phyloP scores from a whole-genome alignment of 768 basidiomycete genomes.

The Asterophora parasitica region DNA sequence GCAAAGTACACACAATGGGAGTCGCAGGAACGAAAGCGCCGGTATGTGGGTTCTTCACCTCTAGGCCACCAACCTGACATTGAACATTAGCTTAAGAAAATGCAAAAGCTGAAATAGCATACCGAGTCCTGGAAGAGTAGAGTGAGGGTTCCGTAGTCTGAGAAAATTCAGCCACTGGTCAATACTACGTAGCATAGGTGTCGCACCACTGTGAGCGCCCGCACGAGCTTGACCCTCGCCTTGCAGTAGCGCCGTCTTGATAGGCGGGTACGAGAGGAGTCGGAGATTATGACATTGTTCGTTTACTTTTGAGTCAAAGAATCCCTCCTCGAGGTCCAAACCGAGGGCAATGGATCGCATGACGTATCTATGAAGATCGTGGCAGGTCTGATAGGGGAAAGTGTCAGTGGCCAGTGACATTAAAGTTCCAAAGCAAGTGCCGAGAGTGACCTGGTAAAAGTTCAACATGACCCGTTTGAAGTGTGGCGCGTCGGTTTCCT shows the following conservation, averaged over 20 bases:
- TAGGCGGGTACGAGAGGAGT: constrained; percentile 77
- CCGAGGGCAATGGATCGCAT: constrained; percentile 88
- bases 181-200: not conserved
- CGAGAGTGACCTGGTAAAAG: constrained; percentile 71
- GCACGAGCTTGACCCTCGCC: constrained; percentile 73
- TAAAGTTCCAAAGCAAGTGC: constrained; percentile 5
- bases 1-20: constrained; percentile 56
- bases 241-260: constrained; percentile 52
- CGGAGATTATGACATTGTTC: constrained; percentile 80
- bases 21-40: constrained; percentile 64
- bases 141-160: constrained; percentile 80
- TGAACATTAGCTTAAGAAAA: not conserved
- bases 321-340: constrained; percentile 63
- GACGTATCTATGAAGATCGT: constrained; percentile 65
- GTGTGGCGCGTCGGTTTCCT: constrained; percentile 51
- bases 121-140: constrained; percentile 77
- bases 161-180: not conserved
- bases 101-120: constrained; percentile 10
- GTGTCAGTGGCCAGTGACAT: not conserved
- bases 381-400: constrained; percentile 55
- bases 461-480: constrained; percentile 72
- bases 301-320: constrained; percentile 72
- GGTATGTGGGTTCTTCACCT: constrained; percentile 79
- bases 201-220: constrained; percentile 71
- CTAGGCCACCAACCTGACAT: constrained; percentile 66